Evolutionary conservation across 2,329 filamentous ascomycete species (phyloP).

Genomic region (Aspergillus fischeri): DNA sequence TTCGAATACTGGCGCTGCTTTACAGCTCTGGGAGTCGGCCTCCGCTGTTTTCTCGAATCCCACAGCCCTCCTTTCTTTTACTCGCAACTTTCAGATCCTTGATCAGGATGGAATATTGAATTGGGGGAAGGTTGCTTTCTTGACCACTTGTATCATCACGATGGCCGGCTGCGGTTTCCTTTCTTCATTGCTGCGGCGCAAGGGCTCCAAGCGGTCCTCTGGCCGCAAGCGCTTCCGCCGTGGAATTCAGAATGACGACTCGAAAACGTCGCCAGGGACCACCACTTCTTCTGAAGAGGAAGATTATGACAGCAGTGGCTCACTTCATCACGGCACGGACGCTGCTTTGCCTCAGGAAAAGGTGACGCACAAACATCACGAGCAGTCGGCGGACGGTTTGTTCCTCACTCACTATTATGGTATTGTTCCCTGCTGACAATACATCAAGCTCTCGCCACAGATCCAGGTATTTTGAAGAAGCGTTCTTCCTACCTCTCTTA

Average conservation of each 20-base stretch:
- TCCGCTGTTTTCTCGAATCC: conserved; percentile 17
- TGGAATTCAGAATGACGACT: conserved; percentile 14
- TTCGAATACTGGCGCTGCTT: conserved; percentile 4
- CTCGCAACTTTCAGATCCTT: conserved; percentile 17
- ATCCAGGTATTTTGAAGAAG: conserved; percentile 76
- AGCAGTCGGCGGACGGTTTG: conserved; percentile 29
- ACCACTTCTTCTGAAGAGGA: conserved; percentile 36
- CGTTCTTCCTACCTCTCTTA: conserved; percentile 69
- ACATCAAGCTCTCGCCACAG: conserved; percentile 46
- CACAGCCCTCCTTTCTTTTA: conserved; percentile 13
- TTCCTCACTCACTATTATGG: background rate
- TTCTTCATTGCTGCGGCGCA: conserved; percentile 26
- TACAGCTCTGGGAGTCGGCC: conserved; percentile 20
- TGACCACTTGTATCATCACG: conserved; percentile 29
- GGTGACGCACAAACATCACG: conserved; percentile 21
- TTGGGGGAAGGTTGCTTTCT: conserved; percentile 26
- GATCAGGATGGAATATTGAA: conserved; percentile 27
- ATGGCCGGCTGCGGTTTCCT: conserved; percentile 36
- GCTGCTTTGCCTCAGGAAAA: conserved; percentile 17
- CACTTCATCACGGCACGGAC: conserved; percentile 26
- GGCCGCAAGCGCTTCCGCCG: conserved; percentile 19
- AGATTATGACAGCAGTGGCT: conserved; percentile 32
- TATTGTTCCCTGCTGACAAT: conserved; percentile 10
- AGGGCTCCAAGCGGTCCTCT: conserved; percentile 9
- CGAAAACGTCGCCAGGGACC: conserved; percentile 24